Evolutionary conservation across 129 eudicot species (phyloP).

Genomic region (Calendula officinalis): DNA sequence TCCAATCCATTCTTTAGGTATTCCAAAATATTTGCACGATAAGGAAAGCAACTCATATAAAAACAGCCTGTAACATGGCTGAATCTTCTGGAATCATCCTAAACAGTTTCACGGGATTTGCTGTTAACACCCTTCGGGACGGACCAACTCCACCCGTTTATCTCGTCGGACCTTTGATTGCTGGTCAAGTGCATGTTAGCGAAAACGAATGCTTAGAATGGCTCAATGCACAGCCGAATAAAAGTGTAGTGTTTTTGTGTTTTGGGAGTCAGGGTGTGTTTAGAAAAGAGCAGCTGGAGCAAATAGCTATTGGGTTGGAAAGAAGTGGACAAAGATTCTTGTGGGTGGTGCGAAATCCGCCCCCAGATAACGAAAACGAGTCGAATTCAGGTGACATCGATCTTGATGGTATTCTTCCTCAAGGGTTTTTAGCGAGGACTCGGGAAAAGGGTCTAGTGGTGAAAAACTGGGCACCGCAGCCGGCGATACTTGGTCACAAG

Average conservation of each 20-base stretch:
- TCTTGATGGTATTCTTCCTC: slow-evolving; percentile 45
- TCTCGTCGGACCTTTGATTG: slow-evolving; percentile 55
- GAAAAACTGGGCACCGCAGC: slow-evolving; percentile 70
- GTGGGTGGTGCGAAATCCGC: slow-evolving; percentile 69
- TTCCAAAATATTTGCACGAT: slow-evolving; percentile 23
- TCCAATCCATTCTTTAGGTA: slow-evolving; percentile 36
- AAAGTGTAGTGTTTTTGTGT: slow-evolving; percentile 65
- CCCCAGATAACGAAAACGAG: slow-evolving; percentile 26
- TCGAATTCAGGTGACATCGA: slow-evolving; percentile 27
- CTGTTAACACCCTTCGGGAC: slow-evolving; percentile 33
- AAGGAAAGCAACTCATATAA: slow-evolving; percentile 20
- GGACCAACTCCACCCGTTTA: slow-evolving; percentile 50
- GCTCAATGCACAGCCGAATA: slow-evolving; percentile 60
- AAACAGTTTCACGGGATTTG: slow-evolving; percentile 43
- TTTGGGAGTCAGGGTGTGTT: slow-evolving; percentile 72
- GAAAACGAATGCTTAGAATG: slow-evolving; percentile 49
- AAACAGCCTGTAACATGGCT: slow-evolving; percentile 22
- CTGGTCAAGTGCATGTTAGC: not conserved
- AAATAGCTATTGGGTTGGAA: slow-evolving; percentile 68
- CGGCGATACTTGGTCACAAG: slow-evolving; percentile 44
- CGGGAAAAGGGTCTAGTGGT: slow-evolving; percentile 46
- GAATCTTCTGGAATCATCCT: slow-evolving; percentile 42
- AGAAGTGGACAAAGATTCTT: slow-evolving; percentile 59
- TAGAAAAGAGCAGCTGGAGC: slow-evolving; percentile 40
- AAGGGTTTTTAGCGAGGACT: slow-evolving; percentile 54